These are phyloP conservation scores for Crucibulum laeve DNA, from an alignment of 768 basidiomycete genomes.

Conservation along the genomic window DNA sequence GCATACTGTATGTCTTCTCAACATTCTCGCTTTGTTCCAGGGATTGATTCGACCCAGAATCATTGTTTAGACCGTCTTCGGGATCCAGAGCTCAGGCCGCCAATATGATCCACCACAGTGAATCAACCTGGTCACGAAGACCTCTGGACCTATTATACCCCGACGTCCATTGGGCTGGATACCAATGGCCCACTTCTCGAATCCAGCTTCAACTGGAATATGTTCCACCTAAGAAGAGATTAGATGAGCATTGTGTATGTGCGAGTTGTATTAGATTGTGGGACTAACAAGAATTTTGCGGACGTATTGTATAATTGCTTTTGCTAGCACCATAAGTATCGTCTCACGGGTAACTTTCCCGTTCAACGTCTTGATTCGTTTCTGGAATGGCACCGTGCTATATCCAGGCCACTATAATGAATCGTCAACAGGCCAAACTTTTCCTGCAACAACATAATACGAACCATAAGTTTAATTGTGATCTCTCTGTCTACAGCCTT, in stretches of 20 bases:
- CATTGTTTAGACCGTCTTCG: slow-evolving; percentile 5
- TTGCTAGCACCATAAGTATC: slow-evolving; percentile 24
- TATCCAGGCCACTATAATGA: slow-evolving; percentile 46
- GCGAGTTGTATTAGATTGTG: neutral
- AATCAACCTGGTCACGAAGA: slow-evolving; percentile 32
- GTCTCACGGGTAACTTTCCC: slow-evolving; percentile 24
- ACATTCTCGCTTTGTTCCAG: neutral
- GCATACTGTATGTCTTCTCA: too few species aligned
- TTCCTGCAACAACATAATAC: neutral
- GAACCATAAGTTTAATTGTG: slow-evolving; percentile 30
- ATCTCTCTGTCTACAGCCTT: slow-evolving; percentile 21
- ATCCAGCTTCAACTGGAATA: neutral
- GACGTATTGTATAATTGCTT: slow-evolving; percentile 24
- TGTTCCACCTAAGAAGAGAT: too few species aligned
- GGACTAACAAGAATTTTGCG: slow-evolving; percentile 24
- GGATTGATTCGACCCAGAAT: neutral
- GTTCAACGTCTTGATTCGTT: slow-evolving; percentile 28
- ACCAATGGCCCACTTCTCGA: slow-evolving; percentile 25
- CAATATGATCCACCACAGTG: slow-evolving; percentile 37
- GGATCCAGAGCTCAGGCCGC: slow-evolving; percentile 38
- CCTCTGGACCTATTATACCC: slow-evolving; percentile 21
- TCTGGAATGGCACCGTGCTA: slow-evolving; percentile 27
- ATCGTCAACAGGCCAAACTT: neutral
- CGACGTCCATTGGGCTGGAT: slow-evolving; percentile 9
- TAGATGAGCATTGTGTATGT: too few species aligned